Base-by-base conservation (phyloP, 176 grass and related monocot species). In the Hyparrhenia diplandra region DNA sequence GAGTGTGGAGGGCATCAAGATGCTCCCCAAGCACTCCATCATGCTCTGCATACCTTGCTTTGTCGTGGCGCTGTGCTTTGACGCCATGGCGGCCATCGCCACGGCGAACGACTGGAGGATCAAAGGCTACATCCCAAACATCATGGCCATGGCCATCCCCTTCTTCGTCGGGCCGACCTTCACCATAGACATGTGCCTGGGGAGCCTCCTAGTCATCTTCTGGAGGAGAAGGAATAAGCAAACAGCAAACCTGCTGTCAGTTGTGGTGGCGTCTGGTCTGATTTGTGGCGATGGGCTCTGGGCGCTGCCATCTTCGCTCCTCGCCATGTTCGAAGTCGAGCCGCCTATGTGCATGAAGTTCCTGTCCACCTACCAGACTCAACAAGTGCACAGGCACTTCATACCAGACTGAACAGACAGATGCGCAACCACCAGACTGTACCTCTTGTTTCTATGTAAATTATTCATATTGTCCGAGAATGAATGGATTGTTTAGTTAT, bases 301-400 rank as follows among this genome's bases (percentile, higher is more conserved):
- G 83, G 54, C 57, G 21, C 45, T 81, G 77, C 77, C 87, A 2
- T 77, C 72, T 12, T 60, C 77, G 59, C 1, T 89, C 6, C 82
- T 81, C 32, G 3, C 71, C 27, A 81, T 81, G 32, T 71, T 85
- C 27, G 17, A 66, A 71, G 66, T 89, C 5, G 5, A 88, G 60
- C 86, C 81, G 2, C 86, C 81, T 0, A 74, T 88, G 13, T 84
- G 86, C 49, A 79, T 88, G 86, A 88, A 88, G 68, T 84, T 80
- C 81, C 70, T 88, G 12, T 84, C 64, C 34, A 71, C 4, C 23
- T 57, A 66, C 39, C 71, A 77, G 72, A 76, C 1, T 9, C 14
- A 85, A 52, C 18, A 76, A 61, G 32, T 85, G 76, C n/a, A 25
- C 24, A 12, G 12, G 20, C 47, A 36, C 11, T 85, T 89, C 77